Evolutionary conservation across 805 yeast genomes (phyloP).

Genomic region (Huiozyma naganishii): DNA sequence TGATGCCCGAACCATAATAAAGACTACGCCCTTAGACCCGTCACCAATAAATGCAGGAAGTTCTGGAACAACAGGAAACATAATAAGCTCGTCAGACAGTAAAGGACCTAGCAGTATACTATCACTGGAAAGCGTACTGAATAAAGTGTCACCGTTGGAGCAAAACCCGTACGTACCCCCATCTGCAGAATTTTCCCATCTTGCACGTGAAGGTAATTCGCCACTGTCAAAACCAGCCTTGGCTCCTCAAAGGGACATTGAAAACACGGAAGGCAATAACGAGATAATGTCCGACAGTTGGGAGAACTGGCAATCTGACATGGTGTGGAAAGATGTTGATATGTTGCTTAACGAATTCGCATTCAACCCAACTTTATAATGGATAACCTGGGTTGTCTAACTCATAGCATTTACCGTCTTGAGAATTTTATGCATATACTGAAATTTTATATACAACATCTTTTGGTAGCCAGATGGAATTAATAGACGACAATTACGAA

Average conservation of each 20-base stretch:
- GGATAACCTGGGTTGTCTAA: neutral
- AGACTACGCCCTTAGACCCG: slow-evolving; percentile 76
- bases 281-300: slow-evolving; percentile 20
- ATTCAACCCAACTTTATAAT: slow-evolving; percentile 47
- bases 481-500: no score
- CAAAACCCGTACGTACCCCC: neutral
- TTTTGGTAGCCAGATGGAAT: no score
- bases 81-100: slow-evolving; percentile 9
- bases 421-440: no score
- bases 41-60: slow-evolving; percentile 45
- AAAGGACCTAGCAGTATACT: neutral
- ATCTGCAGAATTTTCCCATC: neutral
- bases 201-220: no score
- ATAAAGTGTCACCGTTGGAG: slow-evolving; percentile 1
- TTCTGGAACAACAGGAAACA: slow-evolving; percentile 10
- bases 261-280: neutral
- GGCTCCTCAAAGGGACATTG: neutral
- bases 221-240: neutral
- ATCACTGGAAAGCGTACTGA: slow-evolving; percentile 1
- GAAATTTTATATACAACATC: no score
- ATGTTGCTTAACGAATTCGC: slow-evolving; percentile 88
- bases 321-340: slow-evolving; percentile 66
- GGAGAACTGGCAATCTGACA: slow-evolving; percentile 35
- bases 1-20: slow-evolving; percentile 59
- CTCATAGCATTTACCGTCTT: no score